Conservation (phyloP, 345 rosid genomes). For the Lepidium sativum region DNA sequence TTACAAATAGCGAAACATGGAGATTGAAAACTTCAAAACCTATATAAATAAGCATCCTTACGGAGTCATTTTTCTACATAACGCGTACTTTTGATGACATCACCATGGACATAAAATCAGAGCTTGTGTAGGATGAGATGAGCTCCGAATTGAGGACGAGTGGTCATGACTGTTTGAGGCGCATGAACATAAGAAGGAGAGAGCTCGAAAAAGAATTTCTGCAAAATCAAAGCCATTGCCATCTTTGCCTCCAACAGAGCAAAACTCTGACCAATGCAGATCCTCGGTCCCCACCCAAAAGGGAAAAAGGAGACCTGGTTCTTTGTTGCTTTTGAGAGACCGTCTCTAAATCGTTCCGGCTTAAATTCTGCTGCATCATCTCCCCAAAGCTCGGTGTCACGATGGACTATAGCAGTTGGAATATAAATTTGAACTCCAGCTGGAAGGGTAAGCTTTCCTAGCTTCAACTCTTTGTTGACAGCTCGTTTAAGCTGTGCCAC, state of each 20-base stretch:
- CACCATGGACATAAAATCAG: neutral
- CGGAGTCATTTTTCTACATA: neutral
- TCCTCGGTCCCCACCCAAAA: conserved; percentile 54
- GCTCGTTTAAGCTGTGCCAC: conserved; percentile 27
- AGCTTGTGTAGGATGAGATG: conserved; percentile 38
- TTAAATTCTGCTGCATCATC: too few species aligned
- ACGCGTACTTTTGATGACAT: neutral
- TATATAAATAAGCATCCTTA: neutral
- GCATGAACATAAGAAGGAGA: conserved; percentile 49
- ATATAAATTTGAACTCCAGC: conserved; percentile 36
- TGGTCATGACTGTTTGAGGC: conserved; percentile 30
- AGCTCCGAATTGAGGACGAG: conserved; percentile 57
- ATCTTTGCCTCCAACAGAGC: conserved; percentile 54
- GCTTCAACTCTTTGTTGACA: conserved; percentile 38
- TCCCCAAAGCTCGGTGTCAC: too few species aligned
- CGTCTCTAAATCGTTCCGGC: too few species aligned
- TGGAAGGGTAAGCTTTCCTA: conserved; percentile 45
- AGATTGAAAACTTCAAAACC: too few species aligned
- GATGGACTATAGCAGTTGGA: conserved; percentile 36
- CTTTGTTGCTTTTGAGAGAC: too few species aligned
- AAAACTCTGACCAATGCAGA: conserved; percentile 61
- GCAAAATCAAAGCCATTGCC: conserved; percentile 29
- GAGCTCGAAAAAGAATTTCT: conserved; percentile 26
- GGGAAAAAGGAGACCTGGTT: too few species aligned
- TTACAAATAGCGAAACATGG: too few species aligned